phyloP scores from a whole-genome alignment of 352 stramenopile species.

The Hyaloperonospora brassicae region DNA sequence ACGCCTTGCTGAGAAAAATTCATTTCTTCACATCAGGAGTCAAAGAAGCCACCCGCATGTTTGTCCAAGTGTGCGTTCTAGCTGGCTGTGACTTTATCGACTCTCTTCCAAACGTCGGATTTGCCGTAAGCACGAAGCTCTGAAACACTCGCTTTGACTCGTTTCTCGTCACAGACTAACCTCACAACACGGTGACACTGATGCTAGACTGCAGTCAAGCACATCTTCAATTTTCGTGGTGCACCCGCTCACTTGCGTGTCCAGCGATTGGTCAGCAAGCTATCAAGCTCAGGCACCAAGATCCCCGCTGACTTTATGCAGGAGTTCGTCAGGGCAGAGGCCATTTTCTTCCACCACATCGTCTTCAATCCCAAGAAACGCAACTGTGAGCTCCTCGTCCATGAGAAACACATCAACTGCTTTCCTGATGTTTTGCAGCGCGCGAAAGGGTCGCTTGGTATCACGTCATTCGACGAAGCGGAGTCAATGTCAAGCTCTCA shows the following conservation, averaged over 20 bases:
- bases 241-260: conserved; percentile 47
- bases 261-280: conserved; percentile 55
- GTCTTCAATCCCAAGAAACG: conserved; percentile 48
- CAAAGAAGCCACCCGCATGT: conserved; percentile 59
- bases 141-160: not conserved
- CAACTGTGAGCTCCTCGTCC: conserved; percentile 48
- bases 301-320: conserved; percentile 45
- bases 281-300: conserved; percentile 36
- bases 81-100: conserved; percentile 72
- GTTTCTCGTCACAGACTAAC: not conserved
- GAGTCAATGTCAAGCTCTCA: conserved; percentile 12
- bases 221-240: conserved; percentile 64
- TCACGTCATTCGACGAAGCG: conserved; percentile 9
- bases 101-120: conserved; percentile 65
- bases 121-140: conserved; percentile 39
- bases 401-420: conserved; percentile 37
- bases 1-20: conserved; percentile 57
- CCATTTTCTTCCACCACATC: conserved; percentile 75
- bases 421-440: conserved; percentile 42
- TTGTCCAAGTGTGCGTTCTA: conserved; percentile 70
- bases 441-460: conserved; percentile 31
- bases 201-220: conserved; percentile 57
- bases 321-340: conserved; percentile 51
- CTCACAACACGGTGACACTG: conserved; percentile 1
- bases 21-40: conserved; percentile 47